Evolutionary conservation across 1,139 yeast species (phyloP).

Genomic region (Sugiyamaella paludigena): DNA sequence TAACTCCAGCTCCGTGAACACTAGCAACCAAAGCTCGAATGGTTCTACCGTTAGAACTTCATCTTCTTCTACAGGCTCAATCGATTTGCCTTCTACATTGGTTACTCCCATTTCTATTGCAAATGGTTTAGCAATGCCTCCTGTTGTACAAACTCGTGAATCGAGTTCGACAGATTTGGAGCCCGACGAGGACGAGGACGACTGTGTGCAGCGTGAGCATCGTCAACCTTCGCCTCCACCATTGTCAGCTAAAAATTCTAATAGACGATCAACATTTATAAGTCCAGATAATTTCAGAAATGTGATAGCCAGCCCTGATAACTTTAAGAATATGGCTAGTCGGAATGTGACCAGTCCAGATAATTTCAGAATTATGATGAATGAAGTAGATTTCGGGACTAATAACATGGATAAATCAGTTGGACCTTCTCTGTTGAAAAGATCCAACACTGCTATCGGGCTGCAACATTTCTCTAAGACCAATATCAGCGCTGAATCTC

Average conservation of each 20-base stretch:
- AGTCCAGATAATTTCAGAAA: not conserved
- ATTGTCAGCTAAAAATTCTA: not conserved
- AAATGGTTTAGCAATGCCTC: slow-evolving; percentile 10
- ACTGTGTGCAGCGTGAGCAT: slow-evolving; percentile 7
- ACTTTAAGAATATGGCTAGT: too few species aligned
- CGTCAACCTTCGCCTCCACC: not conserved
- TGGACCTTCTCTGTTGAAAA: slow-evolving; percentile 30
- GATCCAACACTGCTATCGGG: slow-evolving; percentile 40
- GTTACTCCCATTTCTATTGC: slow-evolving; percentile 12
- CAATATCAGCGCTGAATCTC: slow-evolving; percentile 24
- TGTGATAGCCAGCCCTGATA: too few species aligned
- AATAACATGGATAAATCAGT: slow-evolving; percentile 3
- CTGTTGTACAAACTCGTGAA: slow-evolving; percentile 9
- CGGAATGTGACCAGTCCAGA: too few species aligned
- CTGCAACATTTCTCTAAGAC: slow-evolving; percentile 32
- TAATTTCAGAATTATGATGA: too few species aligned
- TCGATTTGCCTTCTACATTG: slow-evolving; percentile 6
- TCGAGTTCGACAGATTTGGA: slow-evolving; percentile 25
- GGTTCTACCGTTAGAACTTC: not conserved
- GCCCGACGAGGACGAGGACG: slow-evolving; percentile 19
- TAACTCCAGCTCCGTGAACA: too few species aligned
- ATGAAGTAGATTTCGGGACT: slow-evolving; percentile 7
- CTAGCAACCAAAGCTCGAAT: too few species aligned
- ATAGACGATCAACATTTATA: not conserved
- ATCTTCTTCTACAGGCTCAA: not conserved